Base-by-base conservation (phyloP, 192 early-diverging fungal genomes). In the Gaertneriomyces sp. region DNA sequence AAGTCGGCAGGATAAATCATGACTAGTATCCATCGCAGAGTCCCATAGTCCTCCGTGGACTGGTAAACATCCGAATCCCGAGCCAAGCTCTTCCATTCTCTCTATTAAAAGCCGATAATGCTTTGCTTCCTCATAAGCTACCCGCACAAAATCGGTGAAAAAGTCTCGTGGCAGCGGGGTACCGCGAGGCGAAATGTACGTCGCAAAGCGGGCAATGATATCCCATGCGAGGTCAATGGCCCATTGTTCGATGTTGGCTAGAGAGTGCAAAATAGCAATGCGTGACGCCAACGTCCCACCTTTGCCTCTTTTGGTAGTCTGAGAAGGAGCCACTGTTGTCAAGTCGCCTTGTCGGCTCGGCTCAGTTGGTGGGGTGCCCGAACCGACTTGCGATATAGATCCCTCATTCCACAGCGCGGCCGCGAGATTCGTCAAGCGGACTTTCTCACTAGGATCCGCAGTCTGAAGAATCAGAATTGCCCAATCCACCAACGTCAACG, bases 171-270 rank as follows among this genome's bases (percentile, higher is more conserved):
- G 76, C 5, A 74, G 42, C 39, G 19, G 14, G 6, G 20, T 17
- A 7, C 45, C 41, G 17, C n/a, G 45, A 47, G 61, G n/a, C 7
- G 66, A 12, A 2, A 9, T 41, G 20, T 57, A 63, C 42, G 72
- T 64, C 43, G 72, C 65, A 57, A 85, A 87, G 16, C 85, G 66
- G 7, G 79, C 78, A 53, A 87, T 88, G 53, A 85, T 84, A 68
- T 88, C 87, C 62, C 79, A 70, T 7, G 86, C 86, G 1, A 87
- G 76, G 60, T 88, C 87, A 50, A 88, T 86, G 25, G 87, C 87
- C 85, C 85, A 88, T 42, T 85, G 81, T 61, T 88, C 87, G n/a
- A 88, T 78, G 33, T 79, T 83, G 7, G 84, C 86, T 16, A 88
- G 63, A 4, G 84, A 70, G 54, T 88, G 87, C 19, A 88, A 63